These are phyloP conservation scores for Hypoxylon sp. DNA, from an alignment of 2,329 filamentous ascomycete genomes.

Conservation along the genomic window DNA sequence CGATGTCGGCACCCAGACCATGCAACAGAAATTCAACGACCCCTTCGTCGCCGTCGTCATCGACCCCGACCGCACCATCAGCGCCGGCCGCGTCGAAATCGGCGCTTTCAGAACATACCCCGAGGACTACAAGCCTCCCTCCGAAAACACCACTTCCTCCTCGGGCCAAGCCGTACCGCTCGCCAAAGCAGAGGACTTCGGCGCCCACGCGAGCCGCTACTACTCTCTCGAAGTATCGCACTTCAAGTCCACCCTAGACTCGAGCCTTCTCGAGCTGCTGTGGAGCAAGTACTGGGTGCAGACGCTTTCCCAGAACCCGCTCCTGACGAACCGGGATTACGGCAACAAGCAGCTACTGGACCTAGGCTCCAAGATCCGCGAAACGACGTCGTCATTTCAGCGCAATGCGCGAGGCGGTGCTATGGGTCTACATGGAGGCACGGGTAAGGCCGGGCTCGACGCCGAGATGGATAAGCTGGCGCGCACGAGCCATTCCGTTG, in stretches of 20 bases:
- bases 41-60: slow-evolving; percentile 97
- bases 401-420: slow-evolving; percentile 52
- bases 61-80: slow-evolving; percentile 95
- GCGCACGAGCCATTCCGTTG: slow-evolving; percentile 52
- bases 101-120: slow-evolving; percentile 96
- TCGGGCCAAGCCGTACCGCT: slow-evolving; percentile 84
- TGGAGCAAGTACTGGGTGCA: slow-evolving; percentile 99
- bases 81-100: slow-evolving; percentile 95
- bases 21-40: slow-evolving; percentile 88
- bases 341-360: slow-evolving; percentile 93
- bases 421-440: slow-evolving; percentile 42
- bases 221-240: slow-evolving; percentile 93
- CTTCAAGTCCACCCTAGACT: slow-evolving; percentile 94
- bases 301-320: slow-evolving; percentile 90
- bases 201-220: slow-evolving; percentile 90
- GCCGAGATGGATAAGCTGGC: slow-evolving; percentile 52
- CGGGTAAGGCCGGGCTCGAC: slow-evolving; percentile 35
- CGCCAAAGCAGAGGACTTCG: slow-evolving; percentile 96
- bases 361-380: slow-evolving; percentile 83
- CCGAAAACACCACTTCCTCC: slow-evolving; percentile 26
- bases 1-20: slow-evolving; percentile 88
- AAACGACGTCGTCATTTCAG: slow-evolving; percentile 65
- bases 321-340: slow-evolving; percentile 94
- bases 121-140: slow-evolving; percentile 73
- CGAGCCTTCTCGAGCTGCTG: slow-evolving; percentile 85